Base-by-base conservation (phyloP, 495 filamentous ascomycete species). In the Aspergillus olivimuriae region DNA sequence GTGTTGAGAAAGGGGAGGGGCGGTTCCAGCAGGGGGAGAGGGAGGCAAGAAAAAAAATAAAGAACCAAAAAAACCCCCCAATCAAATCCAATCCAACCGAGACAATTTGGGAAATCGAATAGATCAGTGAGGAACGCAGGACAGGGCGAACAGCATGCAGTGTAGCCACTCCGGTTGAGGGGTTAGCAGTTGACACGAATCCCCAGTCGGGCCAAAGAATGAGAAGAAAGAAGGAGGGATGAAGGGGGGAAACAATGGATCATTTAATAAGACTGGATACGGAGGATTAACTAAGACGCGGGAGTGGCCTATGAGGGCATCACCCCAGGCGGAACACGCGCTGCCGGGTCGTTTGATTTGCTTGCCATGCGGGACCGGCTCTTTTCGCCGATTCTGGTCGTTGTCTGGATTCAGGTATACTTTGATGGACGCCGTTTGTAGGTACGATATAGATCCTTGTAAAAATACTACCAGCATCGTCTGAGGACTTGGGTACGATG, bases 321-420 rank as follows among this genome's bases (percentile, higher is more conserved):
- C 66, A 65, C 56, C 63, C 66, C 66, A 70, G 61, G 58, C 62
- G 66, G 66, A 68, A 70, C 53, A 36, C 44, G 22, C 17, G 32
- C 48, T 51, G 58, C 66, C 65, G 64, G 53, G 9, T 31, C 38
- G 45, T 21, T 34, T 22, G 15, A 36, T 36, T 36, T 17, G 32
- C 15, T 34, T n/a, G n/a, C n/a, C n/a, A n/a, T n/a, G 7, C 17
- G 20, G 39, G 16, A 36, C 38, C 39, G 15, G 16, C 22, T 20
- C 19, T 20, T 11, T 42, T 38, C 22, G 30, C 2, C 23, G 6
- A n/a, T 32, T 24, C 31, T 39, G 8, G 9, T 4, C 20, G 8
- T 39, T 39, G 24, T 28, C 6, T 5, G 24, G 24, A 28, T 28
- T 28, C 5, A 28, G 11, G 11, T 28, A 28, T 41, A 30, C 3